A percentile compares a stretch with the other conserved stretches of the same genome.
Conservation (phyloP, 148 eudicot species). For the Oxyria digyna region DNA sequence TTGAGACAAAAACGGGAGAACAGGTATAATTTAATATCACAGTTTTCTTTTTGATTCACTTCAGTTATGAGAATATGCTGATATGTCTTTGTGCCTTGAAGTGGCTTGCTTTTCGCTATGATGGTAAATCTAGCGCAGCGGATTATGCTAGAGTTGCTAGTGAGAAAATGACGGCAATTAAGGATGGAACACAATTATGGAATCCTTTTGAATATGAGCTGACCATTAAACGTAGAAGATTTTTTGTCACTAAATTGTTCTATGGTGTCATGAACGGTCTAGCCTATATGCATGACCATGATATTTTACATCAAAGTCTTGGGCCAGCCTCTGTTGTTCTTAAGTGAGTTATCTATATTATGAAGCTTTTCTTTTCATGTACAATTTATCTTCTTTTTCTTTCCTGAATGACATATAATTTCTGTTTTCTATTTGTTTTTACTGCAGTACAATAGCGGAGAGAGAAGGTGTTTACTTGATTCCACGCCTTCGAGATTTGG, state of each 20-base stretch:
- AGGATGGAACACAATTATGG: conserved; percentile 49
- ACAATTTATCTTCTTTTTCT: neutral
- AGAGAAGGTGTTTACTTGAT: conserved; percentile 67
- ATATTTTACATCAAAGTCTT: conserved; percentile 93
- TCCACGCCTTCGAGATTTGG: conserved; percentile 89
- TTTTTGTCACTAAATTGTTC: conserved; percentile 52
- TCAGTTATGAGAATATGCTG: neutral
- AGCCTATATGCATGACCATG: conserved; percentile 83
- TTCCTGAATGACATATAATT: neutral
- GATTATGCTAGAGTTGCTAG: conserved; percentile 72
- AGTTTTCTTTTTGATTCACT: neutral
- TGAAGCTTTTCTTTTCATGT: neutral
- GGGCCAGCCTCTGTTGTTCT: conserved; percentile 97
- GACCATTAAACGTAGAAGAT: conserved; percentile 61
- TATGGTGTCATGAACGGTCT: conserved; percentile 61
- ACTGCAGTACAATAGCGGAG: conserved; percentile 65
- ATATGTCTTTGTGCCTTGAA: conserved; percentile 19
- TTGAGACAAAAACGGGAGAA: conserved; percentile 94
- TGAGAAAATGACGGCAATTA: conserved; percentile 37
- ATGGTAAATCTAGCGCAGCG: conserved; percentile 78
- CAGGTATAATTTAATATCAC: conserved; percentile 40
- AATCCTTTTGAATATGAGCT: conserved; percentile 60
- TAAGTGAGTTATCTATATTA: conserved; percentile 41
- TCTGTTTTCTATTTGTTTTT: conserved; percentile 7
- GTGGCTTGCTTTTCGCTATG: conserved; percentile 95